These are phyloP conservation scores for Fistulinella staudtii DNA, from an alignment of 1,284 basidiomycete genomes.

Conservation along the genomic window DNA sequence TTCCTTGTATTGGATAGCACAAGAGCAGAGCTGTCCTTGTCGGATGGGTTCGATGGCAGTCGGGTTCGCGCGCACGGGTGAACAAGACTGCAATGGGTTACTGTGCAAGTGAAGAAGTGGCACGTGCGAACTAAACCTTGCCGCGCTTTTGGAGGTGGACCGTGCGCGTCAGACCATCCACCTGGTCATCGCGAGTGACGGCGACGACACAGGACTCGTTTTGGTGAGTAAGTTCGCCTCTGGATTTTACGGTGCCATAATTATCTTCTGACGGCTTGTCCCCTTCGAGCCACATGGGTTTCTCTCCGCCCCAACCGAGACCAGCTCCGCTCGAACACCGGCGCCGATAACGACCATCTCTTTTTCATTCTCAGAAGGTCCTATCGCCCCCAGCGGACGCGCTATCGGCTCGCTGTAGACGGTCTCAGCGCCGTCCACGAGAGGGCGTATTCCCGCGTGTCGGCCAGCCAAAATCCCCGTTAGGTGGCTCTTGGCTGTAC, in stretches of 20 bases:
- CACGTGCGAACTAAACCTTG: slow-evolving; percentile 35
- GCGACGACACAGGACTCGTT: slow-evolving; percentile 16
- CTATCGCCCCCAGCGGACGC: too few relatives aligned
- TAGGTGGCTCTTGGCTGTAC: too few relatives aligned
- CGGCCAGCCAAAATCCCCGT: too few relatives aligned
- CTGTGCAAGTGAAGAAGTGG: slow-evolving; percentile 24
- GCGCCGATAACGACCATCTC: neutral
- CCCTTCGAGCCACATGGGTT: slow-evolving; percentile 26
- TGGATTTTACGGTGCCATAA: slow-evolving; percentile 28
- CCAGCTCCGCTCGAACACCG: slow-evolving; percentile 35
- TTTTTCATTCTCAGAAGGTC: neutral
- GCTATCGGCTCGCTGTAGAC: too few relatives aligned
- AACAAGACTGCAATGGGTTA: slow-evolving; percentile 24
- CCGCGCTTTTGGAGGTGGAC: slow-evolving; percentile 27
- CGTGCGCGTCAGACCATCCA: slow-evolving; percentile 20
- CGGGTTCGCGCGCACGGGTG: slow-evolving; percentile 3
- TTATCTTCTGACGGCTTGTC: slow-evolving; percentile 19
- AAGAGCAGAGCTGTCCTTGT: slow-evolving; percentile 5
- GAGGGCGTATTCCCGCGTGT: too few relatives aligned
- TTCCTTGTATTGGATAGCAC: too few relatives aligned
- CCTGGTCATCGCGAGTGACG: slow-evolving; percentile 15
- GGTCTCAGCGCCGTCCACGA: too few relatives aligned
- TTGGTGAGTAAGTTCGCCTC: slow-evolving; percentile 1
- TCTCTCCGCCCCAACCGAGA: slow-evolving; percentile 33
- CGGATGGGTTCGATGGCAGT: slow-evolving; percentile 8